Percentiles rank a stretch among this genome's conserved stretches.
phyloP scores from a whole-genome alignment of 768 basidiomycete genomes.

The Boletus huronensis region DNA sequence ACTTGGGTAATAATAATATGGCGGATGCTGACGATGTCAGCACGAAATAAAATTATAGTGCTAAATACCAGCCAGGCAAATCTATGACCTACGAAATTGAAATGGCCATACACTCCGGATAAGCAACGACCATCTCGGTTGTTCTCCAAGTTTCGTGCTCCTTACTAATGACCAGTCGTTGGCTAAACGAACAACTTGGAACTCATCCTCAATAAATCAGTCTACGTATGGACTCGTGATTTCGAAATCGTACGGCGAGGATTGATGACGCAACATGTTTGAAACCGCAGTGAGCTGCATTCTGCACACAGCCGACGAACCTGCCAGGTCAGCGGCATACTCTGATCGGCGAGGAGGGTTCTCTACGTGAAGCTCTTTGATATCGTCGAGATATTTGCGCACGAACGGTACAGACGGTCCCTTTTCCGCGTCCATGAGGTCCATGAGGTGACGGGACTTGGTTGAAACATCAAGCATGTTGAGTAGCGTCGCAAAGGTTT shows the following conservation, averaged over 20 bases:
- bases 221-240: constrained; percentile 42
- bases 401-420: constrained; percentile 69
- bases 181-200: constrained; percentile 40
- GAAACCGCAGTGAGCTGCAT: constrained; percentile 50
- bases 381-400: constrained; percentile 57
- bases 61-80: too few relatives aligned
- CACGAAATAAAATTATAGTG: constrained; percentile 4
- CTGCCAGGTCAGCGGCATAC: constrained; percentile 26
- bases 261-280: constrained; percentile 56
- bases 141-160: constrained; percentile 29
- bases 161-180: constrained; percentile 43
- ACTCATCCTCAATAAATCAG: constrained; percentile 49
- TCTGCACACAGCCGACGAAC: constrained; percentile 54
- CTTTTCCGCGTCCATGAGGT: constrained; percentile 37
- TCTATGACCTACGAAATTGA: background rate
- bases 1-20: constrained; percentile 26
- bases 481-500: constrained; percentile 48
- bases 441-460: constrained; percentile 39
- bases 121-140: background rate
- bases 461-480: constrained; percentile 56
- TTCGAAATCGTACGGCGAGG: constrained; percentile 45
- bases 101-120: background rate
- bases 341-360: constrained; percentile 4
- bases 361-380: constrained; percentile 53
- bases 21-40: constrained; percentile 3